Evolutionary conservation across 495 filamentous ascomycete genomes (phyloP).

Genomic region (Penicillium steckii): DNA sequence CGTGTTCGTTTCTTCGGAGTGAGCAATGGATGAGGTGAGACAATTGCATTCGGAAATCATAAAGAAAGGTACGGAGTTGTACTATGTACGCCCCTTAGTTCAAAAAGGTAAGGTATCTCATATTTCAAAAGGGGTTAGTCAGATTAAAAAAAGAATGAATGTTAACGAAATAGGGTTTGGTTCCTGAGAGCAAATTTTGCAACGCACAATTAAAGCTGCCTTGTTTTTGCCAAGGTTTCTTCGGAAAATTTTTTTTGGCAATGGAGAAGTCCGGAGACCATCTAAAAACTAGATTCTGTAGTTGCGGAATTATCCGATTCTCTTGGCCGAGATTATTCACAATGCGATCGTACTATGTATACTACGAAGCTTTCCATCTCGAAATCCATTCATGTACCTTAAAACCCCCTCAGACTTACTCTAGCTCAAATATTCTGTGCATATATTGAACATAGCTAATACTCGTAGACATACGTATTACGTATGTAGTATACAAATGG

Average conservation of each 20-base stretch:
- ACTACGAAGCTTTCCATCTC: not conserved
- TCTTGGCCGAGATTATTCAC: not conserved
- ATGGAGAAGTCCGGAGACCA: not conserved
- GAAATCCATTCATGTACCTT: too few relatives aligned
- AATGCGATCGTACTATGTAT: not conserved
- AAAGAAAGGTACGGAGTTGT: not conserved
- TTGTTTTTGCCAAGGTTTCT: not conserved
- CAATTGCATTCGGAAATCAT: not conserved
- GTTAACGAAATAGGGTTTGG: not conserved
- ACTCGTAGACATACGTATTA: too few relatives aligned
- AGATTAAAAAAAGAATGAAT: not conserved
- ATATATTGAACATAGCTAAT: too few relatives aligned
- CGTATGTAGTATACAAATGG: too few relatives aligned
- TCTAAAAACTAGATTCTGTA: not conserved
- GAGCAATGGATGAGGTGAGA: not conserved
- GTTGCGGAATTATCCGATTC: not conserved
- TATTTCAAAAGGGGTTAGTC: too few relatives aligned
- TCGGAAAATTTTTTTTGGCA: not conserved
- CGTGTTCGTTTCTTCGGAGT: not conserved
- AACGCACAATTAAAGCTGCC: not conserved
- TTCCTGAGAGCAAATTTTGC: not conserved
- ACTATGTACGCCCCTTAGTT: not conserved
- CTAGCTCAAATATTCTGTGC: too few relatives aligned
- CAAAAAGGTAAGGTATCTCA: too few relatives aligned
- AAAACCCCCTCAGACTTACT: too few relatives aligned